Evolutionary conservation across 192 early-diverging fungal genomes (phyloP), one percentile per base, ranked within the genome.

Genomic region (Globomyces pollinis-pini): DNA sequence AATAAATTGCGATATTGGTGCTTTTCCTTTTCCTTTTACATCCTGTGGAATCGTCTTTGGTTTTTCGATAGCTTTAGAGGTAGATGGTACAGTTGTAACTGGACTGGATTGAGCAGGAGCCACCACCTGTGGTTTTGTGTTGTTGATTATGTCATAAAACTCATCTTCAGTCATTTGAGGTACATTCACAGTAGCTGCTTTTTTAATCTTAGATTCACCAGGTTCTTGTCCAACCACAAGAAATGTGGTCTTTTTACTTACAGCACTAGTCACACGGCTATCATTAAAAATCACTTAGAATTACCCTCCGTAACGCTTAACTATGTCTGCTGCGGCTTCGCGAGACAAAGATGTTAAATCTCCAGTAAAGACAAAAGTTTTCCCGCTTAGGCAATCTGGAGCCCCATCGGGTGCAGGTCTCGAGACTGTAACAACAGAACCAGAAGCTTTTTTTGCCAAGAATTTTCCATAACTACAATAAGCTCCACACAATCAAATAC

Each of bases 301-400:
- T 59, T 64, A 87, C 73, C 89, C 94, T 52, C 88, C 91, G 66
- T 93, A 89, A 1, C 87, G 76, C 71, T 90, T 96, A 16, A 94
- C 84, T 16, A 98, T 67, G 69, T 93, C 88, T 21, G 79, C 70
- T 3, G 86, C 79, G 47, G 88, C 82, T 16, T 91, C 85, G 9
- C 91, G 80, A 1, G 83, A 77, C 12, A 98, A 65, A 6, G 83
- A 81, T 8, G 74, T 66, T 24, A 94, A 78, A 43, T 97, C 91
- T 39, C 97, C 97, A 2, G 95, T 91, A 38, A 97, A 79, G 0
- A 99, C 97, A 85, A 99, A 96, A 0, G 88, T 85, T 49, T 85
- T 61, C 15, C 86, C 89, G 47, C 68, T 35, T 4, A 57, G 21
- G 24, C 55, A 56, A 30, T 57, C 32, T 57, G 24, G 26, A 15